These are phyloP conservation scores for Suillus subalutaceus DNA, from an alignment of 768 basidiomycete genomes.

Conservation along the genomic window DNA sequence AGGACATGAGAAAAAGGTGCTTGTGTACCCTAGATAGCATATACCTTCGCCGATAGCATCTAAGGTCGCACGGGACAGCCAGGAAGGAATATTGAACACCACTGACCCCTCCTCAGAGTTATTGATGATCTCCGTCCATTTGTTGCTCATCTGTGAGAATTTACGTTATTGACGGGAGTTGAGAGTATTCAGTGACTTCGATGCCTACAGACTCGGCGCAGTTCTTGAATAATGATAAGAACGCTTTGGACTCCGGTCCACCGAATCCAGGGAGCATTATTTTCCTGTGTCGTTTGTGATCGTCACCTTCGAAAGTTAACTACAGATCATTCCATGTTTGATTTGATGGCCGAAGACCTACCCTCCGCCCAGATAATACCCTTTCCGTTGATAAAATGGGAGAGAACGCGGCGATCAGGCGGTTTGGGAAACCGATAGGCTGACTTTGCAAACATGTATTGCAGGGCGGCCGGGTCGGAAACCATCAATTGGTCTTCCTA, in stretches of 20 bases:
- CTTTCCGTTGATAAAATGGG: conserved; percentile 29
- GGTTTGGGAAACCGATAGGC: conserved; percentile 47
- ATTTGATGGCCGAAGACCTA: conserved; percentile 26
- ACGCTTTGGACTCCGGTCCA: conserved; percentile 51
- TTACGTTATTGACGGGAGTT: not conserved
- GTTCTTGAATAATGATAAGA: conserved; percentile 50
- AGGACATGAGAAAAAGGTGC: not conserved
- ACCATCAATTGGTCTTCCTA: conserved; percentile 50
- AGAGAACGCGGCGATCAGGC: conserved; percentile 23
- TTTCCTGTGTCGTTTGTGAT: conserved; percentile 56
- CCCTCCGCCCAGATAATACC: conserved; percentile 46
- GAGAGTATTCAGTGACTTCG: not conserved
- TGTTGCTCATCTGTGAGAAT: conserved; percentile 23
- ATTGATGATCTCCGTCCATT: conserved; percentile 27
- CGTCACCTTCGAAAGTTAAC: conserved; percentile 30
- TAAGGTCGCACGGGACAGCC: conserved; percentile 47
- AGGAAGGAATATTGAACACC: conserved; percentile 27
- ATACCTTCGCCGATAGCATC: conserved; percentile 55
- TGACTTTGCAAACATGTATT: conserved; percentile 42
- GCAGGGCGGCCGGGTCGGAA: conserved; percentile 50
- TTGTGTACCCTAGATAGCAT: not conserved
- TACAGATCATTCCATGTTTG: not conserved
- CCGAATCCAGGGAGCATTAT: conserved; percentile 61
- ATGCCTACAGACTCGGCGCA: conserved; percentile 30
- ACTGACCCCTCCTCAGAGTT: conserved; percentile 13